Evolutionary conservation across 2,329 filamentous ascomycete genomes (phyloP).

Genomic region (Xylaria multiplex): DNA sequence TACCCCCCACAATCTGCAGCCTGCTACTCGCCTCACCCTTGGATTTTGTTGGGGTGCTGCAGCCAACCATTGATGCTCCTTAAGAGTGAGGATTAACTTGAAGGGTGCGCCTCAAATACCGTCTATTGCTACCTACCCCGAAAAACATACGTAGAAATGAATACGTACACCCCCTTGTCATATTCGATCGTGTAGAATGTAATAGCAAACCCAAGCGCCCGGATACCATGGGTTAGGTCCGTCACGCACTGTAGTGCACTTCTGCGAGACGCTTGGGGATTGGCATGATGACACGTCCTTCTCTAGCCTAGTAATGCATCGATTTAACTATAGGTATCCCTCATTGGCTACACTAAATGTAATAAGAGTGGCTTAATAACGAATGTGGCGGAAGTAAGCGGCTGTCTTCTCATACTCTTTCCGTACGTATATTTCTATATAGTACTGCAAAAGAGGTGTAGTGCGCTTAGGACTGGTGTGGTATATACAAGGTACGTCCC

Average conservation of each 20-base stretch:
- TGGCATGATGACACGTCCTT: neutral
- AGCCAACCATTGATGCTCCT: constrained; percentile 4
- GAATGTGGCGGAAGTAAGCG: neutral
- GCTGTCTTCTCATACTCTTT: neutral
- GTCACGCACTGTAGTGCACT: constrained; percentile 8
- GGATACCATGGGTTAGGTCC: constrained; percentile 18
- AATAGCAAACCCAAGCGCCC: constrained; percentile 23
- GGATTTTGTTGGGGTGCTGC: constrained; percentile 3
- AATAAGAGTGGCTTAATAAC: neutral
- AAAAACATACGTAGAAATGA: neutral
- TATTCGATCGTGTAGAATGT: neutral
- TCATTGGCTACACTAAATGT: neutral
- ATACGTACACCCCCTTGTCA: constrained; percentile 1
- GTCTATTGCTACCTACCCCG: constrained; percentile 22
- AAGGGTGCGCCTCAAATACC: constrained; percentile 27
- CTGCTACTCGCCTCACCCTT: constrained; percentile 8
- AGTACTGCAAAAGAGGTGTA: neutral
- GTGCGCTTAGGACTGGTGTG: neutral
- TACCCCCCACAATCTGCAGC: neutral
- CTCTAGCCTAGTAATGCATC: neutral
- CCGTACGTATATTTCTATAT: neutral
- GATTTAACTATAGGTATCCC: neutral
- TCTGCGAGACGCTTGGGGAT: neutral
- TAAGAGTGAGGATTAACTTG: neutral
- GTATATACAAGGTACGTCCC: constrained; percentile 5